phyloP scores from a whole-genome alignment of 441 rosid species.

The Syzygium malaccense region DNA sequence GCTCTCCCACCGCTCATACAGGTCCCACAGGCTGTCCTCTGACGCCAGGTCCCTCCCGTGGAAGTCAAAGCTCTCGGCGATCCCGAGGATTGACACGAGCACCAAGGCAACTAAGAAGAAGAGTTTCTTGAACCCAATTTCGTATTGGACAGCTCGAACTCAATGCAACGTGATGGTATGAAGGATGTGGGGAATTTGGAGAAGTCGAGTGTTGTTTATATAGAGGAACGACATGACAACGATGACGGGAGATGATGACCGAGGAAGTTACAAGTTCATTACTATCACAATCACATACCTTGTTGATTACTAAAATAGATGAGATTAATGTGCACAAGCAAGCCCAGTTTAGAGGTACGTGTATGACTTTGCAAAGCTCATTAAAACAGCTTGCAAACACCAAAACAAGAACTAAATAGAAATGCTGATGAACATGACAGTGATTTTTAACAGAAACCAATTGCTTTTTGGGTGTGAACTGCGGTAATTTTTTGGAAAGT shows the following conservation, averaged over 20 bases:
- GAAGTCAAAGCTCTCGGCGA: constrained; percentile 45
- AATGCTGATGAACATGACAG: too few species aligned
- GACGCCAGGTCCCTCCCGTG: constrained; percentile 50
- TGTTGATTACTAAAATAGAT: too few species aligned
- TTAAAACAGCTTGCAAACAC: too few species aligned
- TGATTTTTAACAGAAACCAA: too few species aligned
- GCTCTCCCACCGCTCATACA: constrained; percentile 76
- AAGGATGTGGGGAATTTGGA: background rate
- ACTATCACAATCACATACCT: background rate
- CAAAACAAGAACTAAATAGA: too few species aligned
- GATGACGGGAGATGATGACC: constrained; percentile 3
- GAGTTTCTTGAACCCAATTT: constrained; percentile 25
- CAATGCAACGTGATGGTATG: constrained; percentile 1
- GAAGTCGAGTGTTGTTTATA: constrained; percentile 19
- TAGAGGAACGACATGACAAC: constrained; percentile 10
- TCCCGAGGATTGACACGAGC: constrained; percentile 27
- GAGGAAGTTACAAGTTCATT: constrained; percentile 54
- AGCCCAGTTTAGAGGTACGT: too few species aligned
- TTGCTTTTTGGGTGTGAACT: too few species aligned
- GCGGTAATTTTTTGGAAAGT: too few species aligned
- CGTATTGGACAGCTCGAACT: background rate
- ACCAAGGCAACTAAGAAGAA: constrained; percentile 12
- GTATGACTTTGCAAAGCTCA: background rate
- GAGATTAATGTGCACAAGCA: too few species aligned
- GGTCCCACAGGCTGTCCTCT: constrained; percentile 51